Conservation (phyloP, 768 basidiomycete species). For the Gloeophyllum trabeum region DNA sequence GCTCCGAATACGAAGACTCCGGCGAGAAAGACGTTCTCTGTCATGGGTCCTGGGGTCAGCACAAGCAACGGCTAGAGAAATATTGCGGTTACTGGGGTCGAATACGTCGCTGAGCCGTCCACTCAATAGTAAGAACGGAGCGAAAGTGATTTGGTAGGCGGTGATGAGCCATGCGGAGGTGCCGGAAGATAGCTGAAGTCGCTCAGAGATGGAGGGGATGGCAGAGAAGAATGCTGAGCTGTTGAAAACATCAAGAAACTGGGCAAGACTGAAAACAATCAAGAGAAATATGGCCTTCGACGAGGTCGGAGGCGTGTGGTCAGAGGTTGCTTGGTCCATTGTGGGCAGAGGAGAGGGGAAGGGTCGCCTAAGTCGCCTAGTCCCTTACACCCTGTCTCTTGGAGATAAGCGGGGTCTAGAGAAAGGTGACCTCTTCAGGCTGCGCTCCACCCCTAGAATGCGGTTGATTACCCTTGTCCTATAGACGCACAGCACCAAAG, state of each 20-base stretch:
- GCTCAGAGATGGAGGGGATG: not conserved
- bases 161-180: not conserved
- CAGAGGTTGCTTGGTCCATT: too few relatives aligned
- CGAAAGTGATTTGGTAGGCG: not conserved
- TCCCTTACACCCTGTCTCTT: too few relatives aligned
- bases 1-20: not conserved
- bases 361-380: too few relatives aligned
- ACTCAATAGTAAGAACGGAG: not conserved
- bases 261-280: not conserved
- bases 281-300: not conserved
- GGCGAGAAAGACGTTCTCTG: not conserved
- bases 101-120: not conserved
- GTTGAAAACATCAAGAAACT: not conserved
- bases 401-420: too few relatives aligned
- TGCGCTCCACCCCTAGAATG: too few relatives aligned
- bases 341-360: too few relatives aligned
- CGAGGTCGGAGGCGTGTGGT: too few relatives aligned
- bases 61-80: too few relatives aligned
- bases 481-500: too few relatives aligned
- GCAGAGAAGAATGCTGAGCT: not conserved
- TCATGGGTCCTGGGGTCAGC: too few relatives aligned
- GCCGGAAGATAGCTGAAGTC: not conserved
- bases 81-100: not conserved
- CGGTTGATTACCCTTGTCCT: too few relatives aligned
- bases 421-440: too few relatives aligned